These are phyloP conservation scores for Auriculariales sp. DNA, from an alignment of 768 basidiomycete genomes.

Conservation along the genomic window DNA sequence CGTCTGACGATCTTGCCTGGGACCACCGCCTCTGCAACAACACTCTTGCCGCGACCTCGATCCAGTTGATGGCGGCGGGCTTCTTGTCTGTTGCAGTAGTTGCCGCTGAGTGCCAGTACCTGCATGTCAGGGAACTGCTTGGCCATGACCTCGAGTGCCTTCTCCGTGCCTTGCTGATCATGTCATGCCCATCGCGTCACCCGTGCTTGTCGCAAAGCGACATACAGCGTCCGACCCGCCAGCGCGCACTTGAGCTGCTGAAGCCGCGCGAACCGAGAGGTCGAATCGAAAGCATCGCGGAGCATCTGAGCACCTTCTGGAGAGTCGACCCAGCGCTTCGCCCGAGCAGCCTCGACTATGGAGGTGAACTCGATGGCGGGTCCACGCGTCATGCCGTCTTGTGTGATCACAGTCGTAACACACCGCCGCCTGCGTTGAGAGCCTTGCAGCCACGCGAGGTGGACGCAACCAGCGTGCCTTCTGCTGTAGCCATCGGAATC, in stretches of 20 bases:
- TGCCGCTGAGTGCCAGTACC: conserved; percentile 82
- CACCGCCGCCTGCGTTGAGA: conserved; percentile 87
- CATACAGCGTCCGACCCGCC: conserved; percentile 86
- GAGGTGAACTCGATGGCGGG: conserved; percentile 95
- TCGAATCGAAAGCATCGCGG: conserved; percentile 82
- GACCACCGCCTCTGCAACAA: conserved; percentile 89
- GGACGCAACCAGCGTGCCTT: conserved; percentile 95
- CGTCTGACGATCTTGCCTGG: conserved; percentile 73
- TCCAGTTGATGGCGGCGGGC: conserved; percentile 99
- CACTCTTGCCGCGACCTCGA: conserved; percentile 94
- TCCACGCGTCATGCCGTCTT: conserved; percentile 96
- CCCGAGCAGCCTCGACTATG: conserved; percentile 63
- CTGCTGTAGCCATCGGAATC: conserved; percentile 99
- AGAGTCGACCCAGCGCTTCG: conserved; percentile 75
- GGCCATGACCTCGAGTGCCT: conserved; percentile 70
- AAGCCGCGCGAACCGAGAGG: conserved; percentile 82
- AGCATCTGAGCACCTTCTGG: conserved; percentile 64
- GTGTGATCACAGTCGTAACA: conserved; percentile 84
- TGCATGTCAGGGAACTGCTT: conserved; percentile 81
- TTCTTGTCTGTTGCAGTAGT: conserved; percentile 99
- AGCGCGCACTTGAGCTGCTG: conserved; percentile 76
- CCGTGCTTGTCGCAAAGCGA: conserved; percentile 91
- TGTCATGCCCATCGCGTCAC: conserved; percentile 99
- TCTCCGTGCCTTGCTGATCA: conserved; percentile 97
- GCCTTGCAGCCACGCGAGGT: conserved; percentile 97